Percentiles rank a stretch among this genome's conserved stretches.
These are phyloP conservation scores for Linderina pennispora DNA, from an alignment of 192 early-diverging fungal species.

Conservation along the genomic window DNA sequence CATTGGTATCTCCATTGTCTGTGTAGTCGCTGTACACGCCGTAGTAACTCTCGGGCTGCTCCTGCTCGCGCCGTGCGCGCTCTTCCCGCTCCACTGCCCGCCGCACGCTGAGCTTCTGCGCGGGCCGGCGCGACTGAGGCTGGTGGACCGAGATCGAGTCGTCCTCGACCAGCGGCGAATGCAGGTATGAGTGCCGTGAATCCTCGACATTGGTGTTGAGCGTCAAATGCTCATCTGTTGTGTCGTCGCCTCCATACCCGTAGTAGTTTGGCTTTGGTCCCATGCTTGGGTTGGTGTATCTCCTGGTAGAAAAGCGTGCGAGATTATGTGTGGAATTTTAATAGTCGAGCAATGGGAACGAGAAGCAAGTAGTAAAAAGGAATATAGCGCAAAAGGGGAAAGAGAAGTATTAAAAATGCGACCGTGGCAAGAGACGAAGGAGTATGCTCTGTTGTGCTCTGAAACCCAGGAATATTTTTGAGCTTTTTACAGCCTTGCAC, in stretches of 20 bases:
- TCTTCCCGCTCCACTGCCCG: conserved; percentile 30
- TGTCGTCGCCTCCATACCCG: conserved; percentile 36
- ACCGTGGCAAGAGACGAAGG: no score
- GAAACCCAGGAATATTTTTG: no score
- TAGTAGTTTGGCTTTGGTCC: conserved; percentile 12
- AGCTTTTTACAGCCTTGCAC: no score
- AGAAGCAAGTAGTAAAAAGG: no score
- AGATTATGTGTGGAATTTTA: neutral
- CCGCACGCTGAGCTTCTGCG: conserved; percentile 35
- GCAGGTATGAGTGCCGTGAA: conserved; percentile 28
- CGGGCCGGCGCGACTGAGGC: conserved; percentile 26
- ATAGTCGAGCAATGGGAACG: neutral
- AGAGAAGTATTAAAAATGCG: no score
- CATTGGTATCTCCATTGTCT: neutral
- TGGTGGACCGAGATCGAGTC: conserved; percentile 30
- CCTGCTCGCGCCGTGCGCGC: conserved; percentile 15
- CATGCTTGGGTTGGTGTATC: neutral
- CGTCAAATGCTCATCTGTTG: conserved; percentile 24
- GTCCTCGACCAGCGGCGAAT: conserved; percentile 41
- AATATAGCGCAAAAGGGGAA: no score
- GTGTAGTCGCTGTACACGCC: neutral
- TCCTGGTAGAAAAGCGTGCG: neutral
- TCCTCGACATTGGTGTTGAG: conserved; percentile 11
- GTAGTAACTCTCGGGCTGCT: conserved; percentile 20
- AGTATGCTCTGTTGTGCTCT: no score